Percentiles rank a stretch among this genome's conserved stretches.
phyloP scores from a whole-genome alignment of 2,329 filamentous ascomycete genomes.

The Magnaporthiopsis incrustans region DNA sequence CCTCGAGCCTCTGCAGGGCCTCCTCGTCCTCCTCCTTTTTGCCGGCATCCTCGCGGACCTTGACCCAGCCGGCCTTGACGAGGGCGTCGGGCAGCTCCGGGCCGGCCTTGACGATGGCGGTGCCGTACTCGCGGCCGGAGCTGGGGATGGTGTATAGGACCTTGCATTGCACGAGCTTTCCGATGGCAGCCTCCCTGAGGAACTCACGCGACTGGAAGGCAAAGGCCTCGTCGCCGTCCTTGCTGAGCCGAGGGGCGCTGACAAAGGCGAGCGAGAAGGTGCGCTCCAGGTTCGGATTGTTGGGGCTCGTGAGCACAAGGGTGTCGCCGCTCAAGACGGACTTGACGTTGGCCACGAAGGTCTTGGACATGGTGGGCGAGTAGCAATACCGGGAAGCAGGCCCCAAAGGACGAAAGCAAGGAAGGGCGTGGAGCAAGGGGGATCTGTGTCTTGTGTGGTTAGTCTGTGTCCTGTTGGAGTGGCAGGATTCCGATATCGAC shows the following conservation, averaged over 20 bases:
- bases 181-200: conserved; percentile 73
- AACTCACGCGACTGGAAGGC: conserved; percentile 94
- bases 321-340: conserved; percentile 92
- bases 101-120: conserved; percentile 68
- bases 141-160: conserved; percentile 83
- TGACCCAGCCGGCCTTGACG: conserved; percentile 84
- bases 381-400: background rate
- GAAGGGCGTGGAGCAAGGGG: background rate
- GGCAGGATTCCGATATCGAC: background rate
- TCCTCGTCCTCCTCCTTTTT: conserved; percentile 83
- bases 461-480: background rate
- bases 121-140: conserved; percentile 80
- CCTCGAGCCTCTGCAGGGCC: conserved; percentile 62
- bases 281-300: conserved; percentile 75
- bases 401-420: background rate
- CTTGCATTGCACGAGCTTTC: conserved; percentile 79
- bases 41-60: conserved; percentile 88
- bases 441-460: background rate
- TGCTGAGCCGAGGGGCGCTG: conserved; percentile 74
- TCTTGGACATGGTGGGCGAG: conserved; percentile 37
- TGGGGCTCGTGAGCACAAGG: conserved; percentile 71
- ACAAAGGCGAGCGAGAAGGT: conserved; percentile 89
- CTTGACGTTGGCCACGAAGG: conserved; percentile 72
- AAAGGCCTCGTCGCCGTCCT: conserved; percentile 86
- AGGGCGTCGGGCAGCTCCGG: conserved; percentile 71